Percentiles rank a stretch among this genome's conserved stretches.
Conservation (phyloP, 192 early-diverging fungal genomes). For the Coemansia sp. region DNA sequence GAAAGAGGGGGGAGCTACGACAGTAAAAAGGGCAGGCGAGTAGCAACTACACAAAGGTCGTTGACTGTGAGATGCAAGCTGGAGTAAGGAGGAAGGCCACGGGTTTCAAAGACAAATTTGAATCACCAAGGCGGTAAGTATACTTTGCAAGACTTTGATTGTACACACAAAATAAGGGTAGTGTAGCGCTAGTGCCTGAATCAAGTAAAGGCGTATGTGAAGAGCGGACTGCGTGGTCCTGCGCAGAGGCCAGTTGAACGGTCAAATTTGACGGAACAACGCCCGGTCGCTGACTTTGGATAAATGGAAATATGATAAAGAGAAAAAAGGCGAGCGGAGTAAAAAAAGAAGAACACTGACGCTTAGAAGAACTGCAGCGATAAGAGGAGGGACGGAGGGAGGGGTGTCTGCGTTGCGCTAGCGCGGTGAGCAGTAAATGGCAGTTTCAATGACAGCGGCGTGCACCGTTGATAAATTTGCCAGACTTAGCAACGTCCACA, state of each 20-base stretch:
- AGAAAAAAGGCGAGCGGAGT: neutral
- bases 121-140: neutral
- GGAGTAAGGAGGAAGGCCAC: too few species aligned
- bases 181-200: neutral
- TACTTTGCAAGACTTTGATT: slow-evolving; percentile 6
- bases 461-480: slow-evolving; percentile 18
- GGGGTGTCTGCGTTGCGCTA: slow-evolving; percentile 1
- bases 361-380: neutral
- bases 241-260: neutral
- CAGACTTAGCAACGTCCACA: neutral
- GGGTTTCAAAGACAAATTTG: slow-evolving; percentile 21
- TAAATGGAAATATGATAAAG: neutral
- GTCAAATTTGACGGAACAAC: neutral
- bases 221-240: neutral
- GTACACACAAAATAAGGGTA: slow-evolving; percentile 1
- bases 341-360: neutral
- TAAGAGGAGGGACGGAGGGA: neutral
- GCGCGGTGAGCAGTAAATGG: neutral
- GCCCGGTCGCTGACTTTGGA: slow-evolving; percentile 8
- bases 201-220: neutral
- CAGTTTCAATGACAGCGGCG: slow-evolving; percentile 1
- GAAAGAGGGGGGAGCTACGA: neutral
- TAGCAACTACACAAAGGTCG: slow-evolving; percentile 6
- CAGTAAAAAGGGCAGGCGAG: slow-evolving; percentile 4
- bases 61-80: slow-evolving; percentile 34